phyloP scores from a whole-genome alignment of 768 basidiomycete genomes.

The Nevesoporus exiguus region DNA sequence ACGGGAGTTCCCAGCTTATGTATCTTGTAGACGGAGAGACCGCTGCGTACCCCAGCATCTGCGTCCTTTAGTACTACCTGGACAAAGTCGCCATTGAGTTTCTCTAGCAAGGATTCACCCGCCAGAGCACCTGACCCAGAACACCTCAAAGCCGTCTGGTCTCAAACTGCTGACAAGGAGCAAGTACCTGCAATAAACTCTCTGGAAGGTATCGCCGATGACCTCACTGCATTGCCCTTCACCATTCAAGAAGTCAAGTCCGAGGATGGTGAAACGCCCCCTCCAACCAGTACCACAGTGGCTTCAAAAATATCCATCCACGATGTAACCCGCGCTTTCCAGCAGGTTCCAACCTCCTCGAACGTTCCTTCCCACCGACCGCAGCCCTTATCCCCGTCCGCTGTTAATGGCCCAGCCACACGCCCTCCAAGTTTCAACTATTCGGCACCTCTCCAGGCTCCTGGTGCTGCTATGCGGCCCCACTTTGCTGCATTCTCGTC shows the following conservation, averaged over 20 bases:
- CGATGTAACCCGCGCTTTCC: constrained; percentile 84
- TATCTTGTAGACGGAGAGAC: constrained; percentile 38
- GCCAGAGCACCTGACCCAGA: constrained; percentile 75
- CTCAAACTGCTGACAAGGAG: constrained; percentile 71
- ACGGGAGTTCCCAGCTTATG: constrained; percentile 10
- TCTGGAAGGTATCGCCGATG: constrained; percentile 79
- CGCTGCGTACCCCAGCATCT: constrained; percentile 46
- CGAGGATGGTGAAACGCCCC: constrained; percentile 79
- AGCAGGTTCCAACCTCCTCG: constrained; percentile 71
- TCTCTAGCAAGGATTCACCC: constrained; percentile 64
- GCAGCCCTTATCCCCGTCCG: constrained; percentile 47
- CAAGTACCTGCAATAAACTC: constrained; percentile 70
- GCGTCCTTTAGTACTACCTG: constrained; percentile 42
- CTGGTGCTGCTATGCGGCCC: constrained; percentile 49
- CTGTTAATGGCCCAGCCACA: constrained; percentile 31
- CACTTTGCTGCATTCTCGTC: constrained; percentile 60
- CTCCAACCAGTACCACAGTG: constrained; percentile 51
- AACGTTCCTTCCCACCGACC: constrained; percentile 45
- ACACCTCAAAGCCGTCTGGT: constrained; percentile 82
- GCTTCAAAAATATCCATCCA: constrained; percentile 76
- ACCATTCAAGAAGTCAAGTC: constrained; percentile 84
- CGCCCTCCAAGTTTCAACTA: constrained; percentile 29
- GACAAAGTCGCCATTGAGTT: constrained; percentile 48
- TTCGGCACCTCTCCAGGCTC: constrained; percentile 41
- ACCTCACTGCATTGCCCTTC: constrained; percentile 74